Evolutionary conservation across 2,329 filamentous ascomycete genomes (phyloP).

Genomic region (Aurifilum marmelostoma): DNA sequence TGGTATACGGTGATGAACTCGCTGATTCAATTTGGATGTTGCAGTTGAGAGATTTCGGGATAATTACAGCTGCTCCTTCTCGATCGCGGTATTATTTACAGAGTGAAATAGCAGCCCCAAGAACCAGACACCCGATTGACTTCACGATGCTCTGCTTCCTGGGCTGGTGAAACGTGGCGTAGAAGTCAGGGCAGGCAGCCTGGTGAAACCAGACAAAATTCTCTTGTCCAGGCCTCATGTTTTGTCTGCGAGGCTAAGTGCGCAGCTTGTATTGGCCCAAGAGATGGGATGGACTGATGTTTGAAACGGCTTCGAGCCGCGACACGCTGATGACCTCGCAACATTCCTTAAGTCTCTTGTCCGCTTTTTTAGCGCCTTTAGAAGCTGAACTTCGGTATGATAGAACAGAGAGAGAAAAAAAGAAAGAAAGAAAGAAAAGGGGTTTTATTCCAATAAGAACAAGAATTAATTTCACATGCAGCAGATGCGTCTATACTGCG

Average conservation of each 20-base stretch:
- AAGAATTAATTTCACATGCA: neutral
- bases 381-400: too few species aligned
- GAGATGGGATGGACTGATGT: conserved; percentile 13
- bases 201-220: neutral
- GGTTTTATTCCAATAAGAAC: neutral
- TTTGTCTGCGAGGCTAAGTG: neutral
- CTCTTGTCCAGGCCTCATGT: neutral
- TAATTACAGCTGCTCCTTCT: too few species aligned
- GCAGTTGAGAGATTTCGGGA: too few species aligned
- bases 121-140: too few species aligned
- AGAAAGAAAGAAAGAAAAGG: too few species aligned
- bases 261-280: neutral
- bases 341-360: neutral
- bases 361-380: too few species aligned
- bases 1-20: too few species aligned
- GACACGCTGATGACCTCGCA: neutral
- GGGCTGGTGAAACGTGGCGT: neutral
- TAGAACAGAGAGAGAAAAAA: too few species aligned
- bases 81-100: too few species aligned
- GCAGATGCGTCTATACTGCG: neutral
- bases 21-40: too few species aligned
- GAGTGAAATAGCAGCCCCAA: too few species aligned
- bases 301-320: neutral
- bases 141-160: neutral
- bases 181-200: neutral